Evolutionary conservation across 2,329 filamentous ascomycete genomes (phyloP).

Genomic region (Aureobasidium sp.): DNA sequence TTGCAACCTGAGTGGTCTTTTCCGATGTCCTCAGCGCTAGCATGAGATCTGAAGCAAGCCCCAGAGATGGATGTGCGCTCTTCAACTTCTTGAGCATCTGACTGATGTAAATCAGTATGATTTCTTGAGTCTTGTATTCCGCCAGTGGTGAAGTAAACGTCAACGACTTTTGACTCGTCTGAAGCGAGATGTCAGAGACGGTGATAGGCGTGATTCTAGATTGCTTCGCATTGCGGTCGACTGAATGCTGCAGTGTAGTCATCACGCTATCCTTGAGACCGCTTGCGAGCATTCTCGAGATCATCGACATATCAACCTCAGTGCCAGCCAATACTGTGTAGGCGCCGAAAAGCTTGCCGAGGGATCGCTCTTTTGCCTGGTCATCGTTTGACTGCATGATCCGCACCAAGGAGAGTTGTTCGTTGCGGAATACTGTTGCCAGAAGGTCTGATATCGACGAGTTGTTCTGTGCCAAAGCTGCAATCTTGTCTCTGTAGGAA

Average conservation of each 20-base stretch:
- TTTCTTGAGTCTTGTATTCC: constrained; percentile 22
- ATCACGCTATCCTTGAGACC: constrained; percentile 68
- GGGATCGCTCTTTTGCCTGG: constrained; percentile 59
- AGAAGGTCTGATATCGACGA: constrained; percentile 54
- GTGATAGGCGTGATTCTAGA: constrained; percentile 18
- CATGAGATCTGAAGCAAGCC: constrained; percentile 53
- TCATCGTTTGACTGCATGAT: constrained; percentile 81
- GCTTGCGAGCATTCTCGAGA: constrained; percentile 59
- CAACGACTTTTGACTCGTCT: background rate
- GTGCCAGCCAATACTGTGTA: constrained; percentile 58
- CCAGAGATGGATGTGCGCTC: background rate
- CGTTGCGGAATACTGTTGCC: constrained; percentile 66
- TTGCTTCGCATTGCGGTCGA: background rate
- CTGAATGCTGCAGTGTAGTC: constrained; percentile 33
- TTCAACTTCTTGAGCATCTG: background rate
- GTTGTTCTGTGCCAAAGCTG: constrained; percentile 56
- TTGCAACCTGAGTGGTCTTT: constrained; percentile 55
- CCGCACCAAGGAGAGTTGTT: constrained; percentile 72
- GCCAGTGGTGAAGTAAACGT: constrained; percentile 23
- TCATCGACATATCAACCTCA: constrained; percentile 54
- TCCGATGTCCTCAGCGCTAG: constrained; percentile 52
- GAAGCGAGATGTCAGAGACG: constrained; percentile 17
- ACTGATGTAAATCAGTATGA: constrained; percentile 20
- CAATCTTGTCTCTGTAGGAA: constrained; percentile 35
- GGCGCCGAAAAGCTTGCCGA: constrained; percentile 69